These are phyloP conservation scores for Fonsecaea monophora DNA, from an alignment of 2,329 filamentous ascomycete genomes.

Conservation along the genomic window DNA sequence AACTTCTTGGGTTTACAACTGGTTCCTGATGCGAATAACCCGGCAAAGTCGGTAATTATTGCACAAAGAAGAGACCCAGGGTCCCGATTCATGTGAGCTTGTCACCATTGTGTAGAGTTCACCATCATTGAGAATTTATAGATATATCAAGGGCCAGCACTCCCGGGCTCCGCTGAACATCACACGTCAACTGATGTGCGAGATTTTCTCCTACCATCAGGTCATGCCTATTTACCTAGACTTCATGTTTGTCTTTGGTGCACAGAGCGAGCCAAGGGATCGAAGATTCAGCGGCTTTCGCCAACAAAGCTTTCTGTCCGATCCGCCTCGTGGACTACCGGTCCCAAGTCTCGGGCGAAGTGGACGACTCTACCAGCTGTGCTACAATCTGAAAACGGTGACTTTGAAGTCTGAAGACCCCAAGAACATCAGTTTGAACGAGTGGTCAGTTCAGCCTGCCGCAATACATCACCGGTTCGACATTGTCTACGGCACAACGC, in stretches of 20 bases:
- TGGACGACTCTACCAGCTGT: conserved; percentile 47
- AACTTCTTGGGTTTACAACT: background rate
- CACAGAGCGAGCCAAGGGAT: conserved; percentile 43
- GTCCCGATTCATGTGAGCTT: background rate
- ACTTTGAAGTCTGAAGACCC: conserved; percentile 24
- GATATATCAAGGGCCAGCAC: conserved; percentile 10
- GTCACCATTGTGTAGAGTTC: background rate
- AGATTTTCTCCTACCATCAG: conserved; percentile 46
- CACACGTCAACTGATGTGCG: conserved; percentile 39
- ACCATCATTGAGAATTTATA: background rate
- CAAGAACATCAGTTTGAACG: conserved; percentile 27
- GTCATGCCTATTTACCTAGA: conserved; percentile 52
- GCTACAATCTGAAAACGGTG: conserved; percentile 49
- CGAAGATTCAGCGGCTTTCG: conserved; percentile 49
- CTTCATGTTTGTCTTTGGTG: conserved; percentile 50
- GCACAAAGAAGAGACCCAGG: background rate
- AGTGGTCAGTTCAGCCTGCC: conserved; percentile 39
- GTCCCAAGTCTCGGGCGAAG: conserved; percentile 46
- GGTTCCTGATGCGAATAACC: background rate
- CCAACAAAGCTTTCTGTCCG: conserved; percentile 45
- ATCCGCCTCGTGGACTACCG: conserved; percentile 48
- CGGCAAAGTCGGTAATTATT: background rate
- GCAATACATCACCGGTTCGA: conserved; percentile 53
- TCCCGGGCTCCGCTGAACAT: conserved; percentile 26
- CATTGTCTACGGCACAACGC: conserved; percentile 43